Evolutionary conservation across 257 asterid genomes (phyloP).

Genomic region (Sherardia arvensis): DNA sequence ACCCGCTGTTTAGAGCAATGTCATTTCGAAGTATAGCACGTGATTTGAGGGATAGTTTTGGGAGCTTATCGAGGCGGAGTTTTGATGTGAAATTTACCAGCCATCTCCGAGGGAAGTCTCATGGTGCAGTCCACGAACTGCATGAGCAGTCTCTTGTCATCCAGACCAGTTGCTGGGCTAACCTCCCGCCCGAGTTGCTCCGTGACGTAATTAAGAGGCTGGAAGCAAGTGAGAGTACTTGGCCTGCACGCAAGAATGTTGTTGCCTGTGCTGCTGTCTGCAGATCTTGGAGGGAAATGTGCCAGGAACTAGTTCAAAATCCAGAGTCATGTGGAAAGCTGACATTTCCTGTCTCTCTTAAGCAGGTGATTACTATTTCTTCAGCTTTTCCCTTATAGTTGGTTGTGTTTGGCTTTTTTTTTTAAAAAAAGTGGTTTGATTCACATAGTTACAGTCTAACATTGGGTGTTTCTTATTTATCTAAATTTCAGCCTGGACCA

Average conservation of each 20-base stretch:
- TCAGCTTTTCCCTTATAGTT: background rate
- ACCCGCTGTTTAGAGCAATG: constrained; percentile 29
- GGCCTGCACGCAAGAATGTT: constrained; percentile 78
- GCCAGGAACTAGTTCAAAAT: constrained; percentile 58
- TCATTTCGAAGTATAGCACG: constrained; percentile 80
- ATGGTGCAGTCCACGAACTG: constrained; percentile 69
- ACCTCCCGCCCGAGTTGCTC: constrained; percentile 75
- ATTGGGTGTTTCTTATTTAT: background rate
- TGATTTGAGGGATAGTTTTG: constrained; percentile 72
- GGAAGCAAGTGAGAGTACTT: constrained; percentile 72
- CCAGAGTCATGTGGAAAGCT: constrained; percentile 60
- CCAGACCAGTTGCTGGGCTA: constrained; percentile 84
- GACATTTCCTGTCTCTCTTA: constrained; percentile 74
- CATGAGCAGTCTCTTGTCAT: constrained; percentile 48
- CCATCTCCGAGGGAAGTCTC: constrained; percentile 52
- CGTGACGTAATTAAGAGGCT: constrained; percentile 67
- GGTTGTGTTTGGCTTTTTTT: too few relatives aligned
- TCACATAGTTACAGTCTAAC: background rate
- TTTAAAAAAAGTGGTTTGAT: background rate
- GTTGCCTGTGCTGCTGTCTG: constrained; percentile 88
- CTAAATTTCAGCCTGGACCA: constrained; percentile 55
- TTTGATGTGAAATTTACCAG: constrained; percentile 49
- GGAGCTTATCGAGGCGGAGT: constrained; percentile 68
- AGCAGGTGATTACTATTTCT: constrained; percentile 38
- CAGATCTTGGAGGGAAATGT: constrained; percentile 82